Evolutionary conservation across 495 filamentous ascomycete species (phyloP).

Genomic region (Neohortaea acidophila): DNA sequence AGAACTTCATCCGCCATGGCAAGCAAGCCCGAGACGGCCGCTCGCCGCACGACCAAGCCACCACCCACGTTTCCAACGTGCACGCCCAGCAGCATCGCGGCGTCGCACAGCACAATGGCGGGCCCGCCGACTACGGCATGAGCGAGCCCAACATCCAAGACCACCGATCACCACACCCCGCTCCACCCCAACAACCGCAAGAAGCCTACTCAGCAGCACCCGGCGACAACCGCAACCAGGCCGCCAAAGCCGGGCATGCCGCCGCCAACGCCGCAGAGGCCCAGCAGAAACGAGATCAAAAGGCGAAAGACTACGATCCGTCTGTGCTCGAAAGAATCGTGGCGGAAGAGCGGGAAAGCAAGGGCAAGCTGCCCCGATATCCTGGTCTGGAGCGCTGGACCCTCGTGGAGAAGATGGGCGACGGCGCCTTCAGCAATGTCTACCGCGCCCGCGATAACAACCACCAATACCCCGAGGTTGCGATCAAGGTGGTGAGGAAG

Average conservation of each 20-base stretch:
- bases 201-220: conserved; percentile 40
- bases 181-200: conserved; percentile 20
- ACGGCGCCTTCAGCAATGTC: conserved; percentile 97
- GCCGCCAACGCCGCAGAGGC: conserved; percentile 39
- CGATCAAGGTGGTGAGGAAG: conserved; percentile 97
- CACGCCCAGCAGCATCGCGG: conserved; percentile 45
- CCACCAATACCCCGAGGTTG: conserved; percentile 60
- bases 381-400: conserved; percentile 85
- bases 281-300: conserved; percentile 31
- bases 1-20: conserved; percentile 97
- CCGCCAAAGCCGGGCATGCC: conserved; percentile 45
- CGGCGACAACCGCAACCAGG: conserved; percentile 46
- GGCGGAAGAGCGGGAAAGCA: conserved; percentile 73
- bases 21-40: conserved; percentile 74
- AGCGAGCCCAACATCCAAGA: conserved; percentile 34
- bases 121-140: conserved; percentile 39
- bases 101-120: conserved; percentile 32
- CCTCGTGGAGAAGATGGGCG: conserved; percentile 93
- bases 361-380: conserved; percentile 76
- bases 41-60: conserved; percentile 45
- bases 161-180: conserved; percentile 31
- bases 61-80: conserved; percentile 50
- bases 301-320: conserved; percentile 41
- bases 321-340: conserved; percentile 67
- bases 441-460: conserved; percentile 68